Evolutionary conservation across 2,329 filamentous ascomycete genomes (phyloP).

Genomic region (Stagonosporopsis vannaccii): DNA sequence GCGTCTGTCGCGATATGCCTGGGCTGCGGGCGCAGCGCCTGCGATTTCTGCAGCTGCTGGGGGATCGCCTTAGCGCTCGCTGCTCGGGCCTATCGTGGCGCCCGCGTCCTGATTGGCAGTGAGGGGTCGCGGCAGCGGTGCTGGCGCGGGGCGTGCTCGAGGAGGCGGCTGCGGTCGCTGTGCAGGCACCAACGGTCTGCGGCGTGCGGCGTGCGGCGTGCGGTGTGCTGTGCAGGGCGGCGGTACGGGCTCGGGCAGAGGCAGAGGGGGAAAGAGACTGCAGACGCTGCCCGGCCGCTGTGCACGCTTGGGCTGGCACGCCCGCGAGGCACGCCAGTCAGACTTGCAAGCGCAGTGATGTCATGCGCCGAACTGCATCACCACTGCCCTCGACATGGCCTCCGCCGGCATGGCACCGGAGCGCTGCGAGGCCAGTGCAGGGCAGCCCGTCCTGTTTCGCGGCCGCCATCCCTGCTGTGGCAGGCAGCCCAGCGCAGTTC

Average conservation of each 20-base stretch:
- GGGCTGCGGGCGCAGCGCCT: conserved; percentile 5
- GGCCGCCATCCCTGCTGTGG: conserved; percentile 1
- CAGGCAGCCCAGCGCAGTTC: not conserved
- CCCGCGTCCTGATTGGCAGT: conserved; percentile 39
- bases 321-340: conserved; percentile 9
- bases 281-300: too few relatives aligned
- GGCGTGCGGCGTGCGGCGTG: too few relatives aligned
- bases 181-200: too few relatives aligned
- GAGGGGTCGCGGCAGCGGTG: conserved; percentile 15
- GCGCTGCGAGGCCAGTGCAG: conserved; percentile 12
- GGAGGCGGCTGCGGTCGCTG: not conserved
- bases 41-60: conserved; percentile 48
- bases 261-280: too few relatives aligned
- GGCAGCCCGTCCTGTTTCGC: conserved; percentile 7
- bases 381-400: conserved; percentile 7
- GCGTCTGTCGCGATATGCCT: not conserved
- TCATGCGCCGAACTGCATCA: conserved; percentile 16
- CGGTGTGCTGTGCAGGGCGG: too few relatives aligned
- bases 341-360: conserved; percentile 10
- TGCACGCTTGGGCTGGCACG: conserved; percentile 3
- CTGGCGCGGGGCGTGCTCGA: not conserved
- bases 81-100: conserved; percentile 29
- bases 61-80: conserved; percentile 43
- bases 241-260: too few relatives aligned
- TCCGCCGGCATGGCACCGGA: conserved; percentile 5